Conservation (phyloP, 2,329 filamentous ascomycete genomes). For the Aspergillus proliferans region DNA sequence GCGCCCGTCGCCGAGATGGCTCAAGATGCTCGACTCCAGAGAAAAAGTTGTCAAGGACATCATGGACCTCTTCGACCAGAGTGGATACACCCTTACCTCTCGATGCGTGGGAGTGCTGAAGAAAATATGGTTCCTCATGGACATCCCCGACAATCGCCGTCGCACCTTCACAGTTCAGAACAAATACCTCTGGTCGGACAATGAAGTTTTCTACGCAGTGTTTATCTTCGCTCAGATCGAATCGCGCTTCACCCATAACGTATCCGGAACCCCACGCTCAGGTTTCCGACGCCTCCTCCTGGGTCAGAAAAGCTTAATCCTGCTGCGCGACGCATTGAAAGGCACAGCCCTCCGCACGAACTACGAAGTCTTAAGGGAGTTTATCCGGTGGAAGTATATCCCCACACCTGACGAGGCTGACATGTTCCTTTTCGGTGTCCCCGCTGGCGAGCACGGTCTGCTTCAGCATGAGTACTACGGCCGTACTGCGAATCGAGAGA, state of each 20-base stretch:
- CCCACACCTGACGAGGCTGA: slow-evolving; percentile 20
- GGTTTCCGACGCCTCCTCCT: slow-evolving; percentile 54
- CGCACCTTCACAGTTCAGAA: slow-evolving; percentile 53
- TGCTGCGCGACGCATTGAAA: slow-evolving; percentile 57
- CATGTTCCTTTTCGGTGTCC: slow-evolving; percentile 47
- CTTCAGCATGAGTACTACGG: slow-evolving; percentile 35
- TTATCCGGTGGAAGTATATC: slow-evolving; percentile 52
- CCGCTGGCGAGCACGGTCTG: slow-evolving; percentile 47
- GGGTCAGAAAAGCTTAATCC: slow-evolving; percentile 51
- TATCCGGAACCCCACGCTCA: slow-evolving; percentile 44
- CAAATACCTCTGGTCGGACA: slow-evolving; percentile 49
- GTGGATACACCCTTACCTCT: slow-evolving; percentile 52
- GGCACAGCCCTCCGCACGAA: slow-evolving; percentile 47
- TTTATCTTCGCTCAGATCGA: slow-evolving; percentile 66
- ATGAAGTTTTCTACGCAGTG: slow-evolving; percentile 56
- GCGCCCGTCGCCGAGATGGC: slow-evolving; percentile 58
- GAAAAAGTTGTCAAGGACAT: slow-evolving; percentile 56
- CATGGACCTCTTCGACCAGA: slow-evolving; percentile 52
- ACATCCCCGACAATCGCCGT: slow-evolving; percentile 52
- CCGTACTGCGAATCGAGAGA: slow-evolving; percentile 26
- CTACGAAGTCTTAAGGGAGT: slow-evolving; percentile 51
- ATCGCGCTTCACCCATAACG: slow-evolving; percentile 60
- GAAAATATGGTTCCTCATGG: slow-evolving; percentile 69
- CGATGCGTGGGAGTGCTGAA: slow-evolving; percentile 46
- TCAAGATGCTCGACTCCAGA: slow-evolving; percentile 59